Conservation (phyloP, 1,284 basidiomycete species). For the Apiotrichum akiyoshidainum region DNA sequence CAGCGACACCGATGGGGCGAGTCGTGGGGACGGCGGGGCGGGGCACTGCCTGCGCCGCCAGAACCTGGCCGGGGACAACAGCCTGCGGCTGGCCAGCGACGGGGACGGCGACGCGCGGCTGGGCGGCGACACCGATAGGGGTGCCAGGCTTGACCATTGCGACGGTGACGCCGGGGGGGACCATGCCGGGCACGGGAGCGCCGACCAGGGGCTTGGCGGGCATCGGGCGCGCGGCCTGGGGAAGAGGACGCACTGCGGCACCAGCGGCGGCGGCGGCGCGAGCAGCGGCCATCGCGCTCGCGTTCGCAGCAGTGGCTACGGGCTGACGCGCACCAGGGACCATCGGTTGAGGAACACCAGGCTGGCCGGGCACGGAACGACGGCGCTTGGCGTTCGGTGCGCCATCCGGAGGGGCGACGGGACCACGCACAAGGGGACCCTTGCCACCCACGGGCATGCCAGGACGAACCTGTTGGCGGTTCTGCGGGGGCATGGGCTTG, state of each 20-base stretch:
- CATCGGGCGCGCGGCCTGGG: too few relatives aligned
- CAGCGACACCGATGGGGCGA: background rate
- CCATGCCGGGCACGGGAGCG: too few relatives aligned
- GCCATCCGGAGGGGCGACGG: conserved; percentile 37
- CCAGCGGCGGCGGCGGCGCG: background rate
- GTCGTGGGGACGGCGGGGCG: background rate
- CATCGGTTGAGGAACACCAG: background rate
- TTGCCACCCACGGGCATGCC: conserved; percentile 18
- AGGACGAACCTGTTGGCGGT: conserved; percentile 7
- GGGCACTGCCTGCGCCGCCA: background rate
- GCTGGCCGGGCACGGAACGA: conserved; percentile 20
- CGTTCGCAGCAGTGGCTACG: background rate
- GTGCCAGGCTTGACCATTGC: background rate
- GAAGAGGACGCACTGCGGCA: background rate
- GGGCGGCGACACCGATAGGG: too few relatives aligned
- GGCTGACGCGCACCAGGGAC: background rate
- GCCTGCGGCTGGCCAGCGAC: too few relatives aligned
- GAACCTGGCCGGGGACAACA: too few relatives aligned
- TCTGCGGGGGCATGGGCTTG: conserved; percentile 12
- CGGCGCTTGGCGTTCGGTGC: conserved; percentile 44
- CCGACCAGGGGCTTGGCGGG: too few relatives aligned
- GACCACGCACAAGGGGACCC: conserved; percentile 35
- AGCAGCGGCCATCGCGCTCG: background rate
- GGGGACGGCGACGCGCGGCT: too few relatives aligned
- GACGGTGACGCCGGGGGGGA: background rate